Base-by-base conservation (phyloP, 208 protist species). In the Acanthamoeba royreba region DNA sequence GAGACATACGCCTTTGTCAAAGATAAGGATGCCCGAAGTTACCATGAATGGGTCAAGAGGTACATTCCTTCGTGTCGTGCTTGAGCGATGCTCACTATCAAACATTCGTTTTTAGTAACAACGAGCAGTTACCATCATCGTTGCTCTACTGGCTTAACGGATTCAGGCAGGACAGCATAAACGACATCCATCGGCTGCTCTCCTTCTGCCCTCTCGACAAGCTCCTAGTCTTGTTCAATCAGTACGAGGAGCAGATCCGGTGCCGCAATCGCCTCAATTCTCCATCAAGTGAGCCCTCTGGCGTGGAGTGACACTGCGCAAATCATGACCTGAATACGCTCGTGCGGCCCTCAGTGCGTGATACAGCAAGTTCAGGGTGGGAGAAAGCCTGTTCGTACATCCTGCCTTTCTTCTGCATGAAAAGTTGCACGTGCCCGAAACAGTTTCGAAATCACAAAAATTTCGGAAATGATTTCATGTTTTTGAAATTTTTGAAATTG, bases 121-220 rank as follows among this genome's bases (percentile, higher is more conserved):
- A 85, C 43, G 74, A 85, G 43, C 8, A 0, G 4, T 4, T 85
- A 11, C 74, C 74, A 25, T 85, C 74, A 2, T 85, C 74, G 19
- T 45, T 85, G 74, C 42, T 85, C 22, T 85, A 85, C 22, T 85
- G 74, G 74, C 74, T 85, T 45, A 85, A 85, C 43, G 74, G 74
- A 3, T 85, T 53, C 74, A 4, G 74, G 2, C 74, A 85, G 74
- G 74, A 85, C 43, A 85, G 38, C 28, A 45, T 85, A 25, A 53
- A 40, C 22, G 28, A 85, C n/a, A 22, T 85, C 5, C 3, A 28
- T 11, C 74, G 43, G 9, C 74, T 53, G 74, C 43, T 85, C 15
- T 40, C 74, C 43, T 53, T 53, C 42, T 85, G 74, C 43, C 53
- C 74, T 4, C 74, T 85, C 25, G 74, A 85, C 74, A 85, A 85